Conservation (phyloP, 2,329 filamentous ascomycete species). For the Sclerotinia borealis region DNA sequence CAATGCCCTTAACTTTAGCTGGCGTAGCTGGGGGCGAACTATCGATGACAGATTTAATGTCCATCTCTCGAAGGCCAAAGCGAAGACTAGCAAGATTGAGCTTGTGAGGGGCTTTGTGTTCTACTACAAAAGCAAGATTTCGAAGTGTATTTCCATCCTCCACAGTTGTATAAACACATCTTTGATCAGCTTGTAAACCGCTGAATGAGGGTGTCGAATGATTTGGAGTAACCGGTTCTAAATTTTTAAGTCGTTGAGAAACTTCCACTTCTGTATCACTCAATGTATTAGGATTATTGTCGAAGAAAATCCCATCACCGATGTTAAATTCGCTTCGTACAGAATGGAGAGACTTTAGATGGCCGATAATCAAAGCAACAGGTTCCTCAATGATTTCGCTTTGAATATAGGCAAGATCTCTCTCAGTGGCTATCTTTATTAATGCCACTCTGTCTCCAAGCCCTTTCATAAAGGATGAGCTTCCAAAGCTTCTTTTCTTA, state of each 20-base stretch:
- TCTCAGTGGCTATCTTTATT: neutral
- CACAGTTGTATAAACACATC: neutral
- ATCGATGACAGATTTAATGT: neutral
- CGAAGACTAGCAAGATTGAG: neutral
- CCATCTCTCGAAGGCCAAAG: neutral
- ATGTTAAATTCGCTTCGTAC: neutral
- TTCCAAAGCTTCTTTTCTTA: neutral
- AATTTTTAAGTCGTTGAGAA: neutral
- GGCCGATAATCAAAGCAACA: neutral
- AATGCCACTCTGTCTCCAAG: neutral
- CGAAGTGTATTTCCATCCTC: neutral
- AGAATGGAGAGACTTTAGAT: neutral
- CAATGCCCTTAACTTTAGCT: neutral
- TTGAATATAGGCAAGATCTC: neutral
- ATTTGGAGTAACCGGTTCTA: neutral
- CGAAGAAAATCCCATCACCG: neutral
- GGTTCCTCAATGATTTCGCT: neutral
- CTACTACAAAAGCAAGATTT: neutral
- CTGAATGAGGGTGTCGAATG: neutral
- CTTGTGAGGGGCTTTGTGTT: conserved; percentile 11
- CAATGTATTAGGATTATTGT: neutral
- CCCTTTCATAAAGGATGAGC: neutral
- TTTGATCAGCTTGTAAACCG: neutral
- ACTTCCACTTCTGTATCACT: neutral
- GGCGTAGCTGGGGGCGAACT: neutral